Base-by-base conservation (phyloP, 2,329 filamentous ascomycete species). In the Hypoxylon sp. region DNA sequence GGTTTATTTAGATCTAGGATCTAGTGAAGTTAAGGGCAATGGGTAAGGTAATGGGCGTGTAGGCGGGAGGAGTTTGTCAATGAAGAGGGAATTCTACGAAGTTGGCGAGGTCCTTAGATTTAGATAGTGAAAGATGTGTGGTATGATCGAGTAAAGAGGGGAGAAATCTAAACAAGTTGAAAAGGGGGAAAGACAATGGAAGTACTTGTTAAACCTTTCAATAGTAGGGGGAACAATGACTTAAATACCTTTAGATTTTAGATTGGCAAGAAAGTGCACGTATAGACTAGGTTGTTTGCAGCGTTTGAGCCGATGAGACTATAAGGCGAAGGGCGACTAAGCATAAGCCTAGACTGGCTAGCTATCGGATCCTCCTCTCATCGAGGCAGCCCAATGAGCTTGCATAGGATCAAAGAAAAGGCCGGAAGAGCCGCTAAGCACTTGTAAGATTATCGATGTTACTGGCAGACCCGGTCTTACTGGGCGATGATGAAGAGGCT, bases 391-490 rank as follows among this genome's bases (percentile, higher is more conserved):
- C 68, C 62, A 70, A 66, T 65, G 38, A 55, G 65, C 13, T 65
- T 10, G 11, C 36, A 65, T 50, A 63, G 49, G 46, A 61, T 53
- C 41, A 36, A 51, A 59, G 38, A 36, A 60, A 49, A 49, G 43
- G 23, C 68, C 50, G 53, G 62, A 46, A 68, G 68, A 70, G 68
- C 68, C 68, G 63, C 68, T 46, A 60, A 50, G 49, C 5, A 60
- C 46, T 46, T 53, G 23, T 41, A 28, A 43, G 34, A 56, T 36
- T 32, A 41, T 38, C 17, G 46, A 63, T 62, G 45, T 49, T 43
- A 65, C 23, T 63, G 43, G 51, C 23, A 50, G 60, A 41, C 41
- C 51, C 36, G 59, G 34, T 11, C 21, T 63, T 45, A 63, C 62
- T 66, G 46, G 63, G n/a, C 5, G 55, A 46, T 38, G 52, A 59